Evolutionary conservation across 2,329 filamentous ascomycete species (phyloP), one percentile per base, ranked within the genome.

Genomic region (Neonectria faginata): DNA sequence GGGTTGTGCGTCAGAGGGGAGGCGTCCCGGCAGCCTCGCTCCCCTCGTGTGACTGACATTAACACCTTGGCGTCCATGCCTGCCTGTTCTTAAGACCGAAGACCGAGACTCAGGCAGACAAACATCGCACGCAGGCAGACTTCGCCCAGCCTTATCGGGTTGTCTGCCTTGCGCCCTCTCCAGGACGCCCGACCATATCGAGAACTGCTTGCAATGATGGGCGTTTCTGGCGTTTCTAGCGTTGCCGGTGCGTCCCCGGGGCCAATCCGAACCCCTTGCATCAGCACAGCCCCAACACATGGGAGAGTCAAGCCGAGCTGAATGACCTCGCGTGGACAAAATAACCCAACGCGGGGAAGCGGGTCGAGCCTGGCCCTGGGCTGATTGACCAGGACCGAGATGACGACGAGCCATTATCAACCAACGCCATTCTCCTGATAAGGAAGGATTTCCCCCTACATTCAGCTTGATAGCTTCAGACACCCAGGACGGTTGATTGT

Each of bases 221-320:
- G 60, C 42, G 54, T 39, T 65, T 29, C 60, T 62, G 62, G 60
- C 42, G 54, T 39, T 65, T 65, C 62, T 72, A 70, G 71, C 67
- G 62, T 45, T 56, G 56, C 64, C 60, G 45, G 47, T 42, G 50
- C 61, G 44, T 39, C 54, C 51, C 10, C 52, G 33, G 53, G 52
- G 42, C 67, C 66, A 67, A 67, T 69, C 50, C 57, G 39, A 53
- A 42, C 36, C 39, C 71, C 69, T 60, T 73, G 69, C 67, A 57
- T 64, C 27, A 51, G 57, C 71, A 71, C 65, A 72, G 71, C 71
- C 71, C 44, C 69, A 45, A 54, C 20, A 47, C 39, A 64, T 62
- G 8, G 9, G 45, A 60, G 51, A 48, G 67, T 65, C 60, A 71
- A 71, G 64, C 54, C 29, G 42, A 73, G 71, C 70, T 73, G 71